A percentile compares a stretch with the other conserved stretches of the same genome.
phyloP scores from a whole-genome alignment of 176 grass and related monocot genomes.

The Dendrocalamus sinicus region DNA sequence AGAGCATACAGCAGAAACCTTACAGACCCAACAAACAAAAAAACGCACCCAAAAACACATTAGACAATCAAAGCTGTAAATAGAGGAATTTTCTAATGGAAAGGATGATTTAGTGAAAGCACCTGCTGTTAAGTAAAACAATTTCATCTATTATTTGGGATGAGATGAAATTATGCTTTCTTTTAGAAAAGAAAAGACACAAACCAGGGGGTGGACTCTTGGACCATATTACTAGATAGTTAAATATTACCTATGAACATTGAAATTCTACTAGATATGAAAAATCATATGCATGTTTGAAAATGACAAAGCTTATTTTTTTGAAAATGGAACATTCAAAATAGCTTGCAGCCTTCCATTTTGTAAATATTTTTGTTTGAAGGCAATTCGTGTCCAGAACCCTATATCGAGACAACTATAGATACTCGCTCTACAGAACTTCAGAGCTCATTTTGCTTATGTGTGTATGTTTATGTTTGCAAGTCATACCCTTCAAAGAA shows the following conservation, averaged over 20 bases:
- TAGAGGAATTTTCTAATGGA: background rate
- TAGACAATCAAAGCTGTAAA: conserved; percentile 8
- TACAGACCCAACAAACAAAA: too few relatives aligned
- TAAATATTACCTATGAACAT: background rate
- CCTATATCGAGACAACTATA: background rate
- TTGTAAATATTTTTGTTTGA: background rate
- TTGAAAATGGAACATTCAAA: background rate
- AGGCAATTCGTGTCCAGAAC: background rate
- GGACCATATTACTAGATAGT: background rate
- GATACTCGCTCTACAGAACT: conserved; percentile 1
- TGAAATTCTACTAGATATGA: background rate
- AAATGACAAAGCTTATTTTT: background rate
- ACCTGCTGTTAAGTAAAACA: background rate
- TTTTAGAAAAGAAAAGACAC: background rate
- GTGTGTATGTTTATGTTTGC: conserved; percentile 4
- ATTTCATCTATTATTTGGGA: background rate
- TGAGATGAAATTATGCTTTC: conserved; percentile 3
- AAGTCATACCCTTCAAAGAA: conserved; percentile 26
- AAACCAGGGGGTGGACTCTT: background rate
- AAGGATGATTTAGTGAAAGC: background rate
- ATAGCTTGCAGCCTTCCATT: conserved; percentile 6
- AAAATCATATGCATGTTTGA: background rate
- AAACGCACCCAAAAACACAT: too few relatives aligned
- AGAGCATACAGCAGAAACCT: too few relatives aligned
- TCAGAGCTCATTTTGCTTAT: background rate